Evolutionary conservation across 2,329 filamentous ascomycete genomes (phyloP), one percentile per base, ranked within the genome.

Genomic region (Colletotrichum endophyticum): DNA sequence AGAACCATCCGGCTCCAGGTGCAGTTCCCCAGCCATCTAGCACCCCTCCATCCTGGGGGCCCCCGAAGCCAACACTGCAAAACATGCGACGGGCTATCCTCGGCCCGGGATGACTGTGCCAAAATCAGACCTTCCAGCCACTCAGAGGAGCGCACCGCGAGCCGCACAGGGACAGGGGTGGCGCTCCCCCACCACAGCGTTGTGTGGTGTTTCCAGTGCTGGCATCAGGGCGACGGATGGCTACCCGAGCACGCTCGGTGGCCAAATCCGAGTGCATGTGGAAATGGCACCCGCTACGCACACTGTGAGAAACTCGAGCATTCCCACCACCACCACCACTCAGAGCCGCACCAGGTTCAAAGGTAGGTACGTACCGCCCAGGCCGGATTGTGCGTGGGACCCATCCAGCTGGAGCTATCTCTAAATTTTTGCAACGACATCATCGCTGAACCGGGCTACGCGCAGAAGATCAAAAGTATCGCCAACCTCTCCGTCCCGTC

Each of bases 361-460:
- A 59, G 39, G 44, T 69, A 59, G 39, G 44, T 69, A 76, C 73
- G 73, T 76, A 66, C 70, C 73, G 9, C 16, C 19, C 28, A 19
- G 36, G 28, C 57, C n/a, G 25, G 25, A 61, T 30, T 8, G 57
- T 28, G 57, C 19, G 57, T 62, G 59, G 59, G 59, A 32, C 56
- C 62, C 39, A 28, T 63, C 32, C 34, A 49, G 72, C 61, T 73
- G 70, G 73, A 73, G 73, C 73, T 68, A 49, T 72, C 66, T 72
- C 73, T 76, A 59, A 76, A 76, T 73, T 76, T 76, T 76, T 76
- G 73, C 73, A 70, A 77, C 74, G 74, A 77, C 74, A 77, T 77
- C 74, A 77, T 77, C 72, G 72, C 70, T 56, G 62, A 63, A 30
- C 44, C 64, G 66, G 59, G 61, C 57, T 22, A 53, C 66, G 30